These are phyloP conservation scores for Pichia sp. DNA, from an alignment of 1,139 yeast species.

Conservation along the genomic window DNA sequence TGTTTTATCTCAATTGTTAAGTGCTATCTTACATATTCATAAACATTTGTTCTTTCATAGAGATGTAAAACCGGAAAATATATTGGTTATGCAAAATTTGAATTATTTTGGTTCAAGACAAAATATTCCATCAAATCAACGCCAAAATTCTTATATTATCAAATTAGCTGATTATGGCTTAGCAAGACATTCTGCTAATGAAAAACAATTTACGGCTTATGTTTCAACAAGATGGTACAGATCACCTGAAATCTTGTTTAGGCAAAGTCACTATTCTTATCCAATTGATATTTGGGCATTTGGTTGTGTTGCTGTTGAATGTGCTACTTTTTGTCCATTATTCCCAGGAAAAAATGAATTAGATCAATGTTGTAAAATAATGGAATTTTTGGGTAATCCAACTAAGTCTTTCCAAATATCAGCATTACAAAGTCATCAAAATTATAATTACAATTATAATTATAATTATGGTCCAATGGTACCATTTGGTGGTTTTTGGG, in stretches of 20 bases:
- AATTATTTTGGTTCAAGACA: slow-evolving; percentile 46
- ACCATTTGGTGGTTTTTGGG: slow-evolving; percentile 65
- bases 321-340: slow-evolving; percentile 67
- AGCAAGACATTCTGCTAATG: slow-evolving; percentile 57
- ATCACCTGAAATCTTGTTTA: slow-evolving; percentile 82
- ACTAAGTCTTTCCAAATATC: slow-evolving; percentile 6
- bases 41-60: slow-evolving; percentile 70
- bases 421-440: background rate
- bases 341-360: slow-evolving; percentile 79
- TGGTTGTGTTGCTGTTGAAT: slow-evolving; percentile 79
- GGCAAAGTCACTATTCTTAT: slow-evolving; percentile 58
- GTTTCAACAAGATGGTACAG: slow-evolving; percentile 96
- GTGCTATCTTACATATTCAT: slow-evolving; percentile 82
- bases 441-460: slow-evolving; percentile 2
- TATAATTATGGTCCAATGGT: background rate
- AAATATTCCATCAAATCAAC: slow-evolving; percentile 36
- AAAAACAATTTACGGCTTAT: slow-evolving; percentile 63
- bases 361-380: slow-evolving; percentile 68
- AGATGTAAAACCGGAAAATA: slow-evolving; percentile 78
- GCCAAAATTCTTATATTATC: slow-evolving; percentile 50
- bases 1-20: slow-evolving; percentile 62
- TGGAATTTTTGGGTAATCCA: slow-evolving; percentile 71
- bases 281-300: slow-evolving; percentile 95
- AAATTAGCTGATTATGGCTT: slow-evolving; percentile 92
- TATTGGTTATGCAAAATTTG: slow-evolving; percentile 57